Conservation (phyloP, 352 stramenopile species). For the Globisporangium acanthophoron region DNA sequence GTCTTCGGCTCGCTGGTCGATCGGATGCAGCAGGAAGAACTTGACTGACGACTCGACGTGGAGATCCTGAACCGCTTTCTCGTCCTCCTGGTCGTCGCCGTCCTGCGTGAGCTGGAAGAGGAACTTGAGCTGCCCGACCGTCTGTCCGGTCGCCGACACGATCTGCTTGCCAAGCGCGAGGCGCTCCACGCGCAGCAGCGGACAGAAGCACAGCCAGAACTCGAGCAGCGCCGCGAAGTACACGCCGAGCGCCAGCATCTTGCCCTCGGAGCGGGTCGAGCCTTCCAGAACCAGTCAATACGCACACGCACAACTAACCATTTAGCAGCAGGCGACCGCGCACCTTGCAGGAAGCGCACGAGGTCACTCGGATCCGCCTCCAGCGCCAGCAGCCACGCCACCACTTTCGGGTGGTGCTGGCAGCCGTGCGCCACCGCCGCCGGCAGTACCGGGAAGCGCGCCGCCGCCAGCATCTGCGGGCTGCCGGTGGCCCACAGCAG, state of each 20-base stretch:
- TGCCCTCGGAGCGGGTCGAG: constrained; percentile 23
- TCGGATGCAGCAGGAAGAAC: constrained; percentile 63
- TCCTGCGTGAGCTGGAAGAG: constrained; percentile 35
- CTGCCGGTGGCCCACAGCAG: constrained; percentile 59
- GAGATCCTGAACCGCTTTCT: constrained; percentile 5
- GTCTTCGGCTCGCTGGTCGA: constrained; percentile 5
- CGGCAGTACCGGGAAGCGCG: constrained; percentile 42
- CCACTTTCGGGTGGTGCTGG: constrained; percentile 19
- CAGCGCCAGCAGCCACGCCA: constrained; percentile 42
- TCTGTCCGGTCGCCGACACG: constrained; percentile 51
- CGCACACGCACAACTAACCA: no score
- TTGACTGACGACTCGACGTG: constrained; percentile 81
- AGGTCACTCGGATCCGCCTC: constrained; percentile 36
- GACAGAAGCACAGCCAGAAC: constrained; percentile 60
- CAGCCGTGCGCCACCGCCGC: constrained; percentile 21
- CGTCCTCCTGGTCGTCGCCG: constrained; percentile 10
- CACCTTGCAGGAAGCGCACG: constrained; percentile 48
- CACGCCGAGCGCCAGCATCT: constrained; percentile 47
- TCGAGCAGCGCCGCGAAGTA: constrained; percentile 72
- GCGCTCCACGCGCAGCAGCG: constrained; percentile 28
- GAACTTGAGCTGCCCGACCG: constrained; percentile 73
- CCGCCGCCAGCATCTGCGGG: constrained; percentile 43
- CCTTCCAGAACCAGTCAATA: constrained; percentile 12
- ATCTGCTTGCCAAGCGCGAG: constrained; percentile 60
- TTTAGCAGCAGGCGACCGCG: background rate